Evolutionary conservation across 1,284 basidiomycete genomes (phyloP).

Genomic region (Cutaneotrichosporon cavernicola): DNA sequence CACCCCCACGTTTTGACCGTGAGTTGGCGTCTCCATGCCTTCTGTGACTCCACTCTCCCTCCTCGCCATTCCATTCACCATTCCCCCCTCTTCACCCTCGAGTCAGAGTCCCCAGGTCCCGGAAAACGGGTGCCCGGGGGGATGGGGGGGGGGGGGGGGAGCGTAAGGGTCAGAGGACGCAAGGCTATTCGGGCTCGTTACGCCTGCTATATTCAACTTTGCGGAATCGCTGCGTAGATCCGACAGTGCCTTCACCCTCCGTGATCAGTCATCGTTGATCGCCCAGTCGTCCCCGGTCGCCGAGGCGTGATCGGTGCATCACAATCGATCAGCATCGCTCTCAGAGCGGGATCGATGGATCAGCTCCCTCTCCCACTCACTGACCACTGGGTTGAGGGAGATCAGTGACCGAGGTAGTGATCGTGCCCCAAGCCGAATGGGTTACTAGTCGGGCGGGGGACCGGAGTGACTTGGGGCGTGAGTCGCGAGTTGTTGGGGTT

Average conservation of each 20-base stretch:
- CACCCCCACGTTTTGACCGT: background rate
- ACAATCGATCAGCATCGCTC: background rate
- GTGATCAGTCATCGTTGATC: no score
- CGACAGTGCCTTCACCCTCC: no score
- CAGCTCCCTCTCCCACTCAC: background rate
- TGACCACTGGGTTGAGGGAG: background rate
- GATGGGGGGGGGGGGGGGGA: no score
- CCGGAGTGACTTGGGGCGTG: no score
- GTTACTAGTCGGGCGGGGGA: no score
- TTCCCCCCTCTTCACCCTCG: background rate
- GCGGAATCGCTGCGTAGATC: no score
- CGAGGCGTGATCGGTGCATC: background rate
- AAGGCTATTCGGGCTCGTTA: no score
- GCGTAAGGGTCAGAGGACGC: no score
- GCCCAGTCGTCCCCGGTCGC: background rate
- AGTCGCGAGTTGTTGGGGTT: no score
- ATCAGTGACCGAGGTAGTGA: background rate
- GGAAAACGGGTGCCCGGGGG: no score
- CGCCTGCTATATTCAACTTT: no score
- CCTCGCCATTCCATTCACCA: background rate
- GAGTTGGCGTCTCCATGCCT: constrained; percentile 1
- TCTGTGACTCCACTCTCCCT: background rate
- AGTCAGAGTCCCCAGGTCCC: no score
- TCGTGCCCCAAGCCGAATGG: background rate
- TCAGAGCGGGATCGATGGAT: background rate